Evolutionary conservation across 2,329 filamentous ascomycete species (phyloP), one percentile per base, ranked within the genome.

Genomic region (Aspergillus thermomutatus): DNA sequence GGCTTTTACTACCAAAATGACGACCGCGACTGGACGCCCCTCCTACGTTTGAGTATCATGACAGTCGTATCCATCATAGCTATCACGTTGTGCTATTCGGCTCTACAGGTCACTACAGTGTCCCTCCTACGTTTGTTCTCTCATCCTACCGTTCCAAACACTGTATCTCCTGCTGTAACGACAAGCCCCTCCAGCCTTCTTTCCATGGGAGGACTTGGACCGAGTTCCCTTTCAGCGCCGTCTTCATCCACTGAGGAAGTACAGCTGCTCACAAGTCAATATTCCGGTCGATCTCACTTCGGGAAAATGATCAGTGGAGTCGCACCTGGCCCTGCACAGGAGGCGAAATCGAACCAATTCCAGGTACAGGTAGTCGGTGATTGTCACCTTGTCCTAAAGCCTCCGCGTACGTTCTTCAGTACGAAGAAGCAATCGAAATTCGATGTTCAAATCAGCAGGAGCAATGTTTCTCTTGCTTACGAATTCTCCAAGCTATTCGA

Each of bases 341-440:
- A 57, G 11, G 71, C 67, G 21, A 68, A 73, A 17, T 69, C 70
- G 3, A 73, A 76, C 41, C 67, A 70, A 10, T 84, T 83, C 64
- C 78, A 82, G 56, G 72, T 84, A n/a, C 76, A 82, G 57, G 74
- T 79, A n/a, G 75, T 83, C 59, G 81, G 80, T 4, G 79, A 83
- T 58, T 77, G 77, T 49, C 80, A 83, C 62, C 78, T 84, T 54
- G 68, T 82, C 46, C 73, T 85, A 50, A 79, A 78, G 46, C 78
- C 81, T 8, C 80, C 81, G 7, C 71, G 72, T 31, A 72, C 72
- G 25, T 72, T 80, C 55, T 61, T 69, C 4, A 69, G 69, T 40
- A 67, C 72, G 50, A 79, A 75, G 61, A 82, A 77, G 62, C 73
- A 75, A 17, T 73, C 75, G 14, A 77, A 75, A 27, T 77, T 85